A percentile compares a stretch with the other conserved stretches of the same genome.
phyloP scores from a whole-genome alignment of 371 early-diverging fungal species.

The Mucor piriformis region DNA sequence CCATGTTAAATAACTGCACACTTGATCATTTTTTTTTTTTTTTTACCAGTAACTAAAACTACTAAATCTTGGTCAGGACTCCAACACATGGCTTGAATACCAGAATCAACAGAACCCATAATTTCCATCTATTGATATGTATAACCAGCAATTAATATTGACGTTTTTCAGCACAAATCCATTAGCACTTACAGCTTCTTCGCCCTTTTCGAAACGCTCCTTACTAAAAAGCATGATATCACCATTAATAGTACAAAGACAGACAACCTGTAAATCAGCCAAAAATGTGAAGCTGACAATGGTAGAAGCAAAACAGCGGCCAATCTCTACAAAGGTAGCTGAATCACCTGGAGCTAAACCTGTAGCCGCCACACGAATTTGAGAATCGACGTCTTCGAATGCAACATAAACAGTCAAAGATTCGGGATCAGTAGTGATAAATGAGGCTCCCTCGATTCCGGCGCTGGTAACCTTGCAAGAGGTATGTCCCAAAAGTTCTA shows the following conservation, averaged over 20 bases:
- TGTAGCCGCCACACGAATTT: constrained; percentile 31
- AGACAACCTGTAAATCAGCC: constrained; percentile 68
- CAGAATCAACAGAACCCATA: constrained; percentile 82
- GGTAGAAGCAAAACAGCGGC: constrained; percentile 11
- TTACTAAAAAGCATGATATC: constrained; percentile 71
- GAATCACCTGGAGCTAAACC: constrained; percentile 31
- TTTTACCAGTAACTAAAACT: constrained; percentile 74
- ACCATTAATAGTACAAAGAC: constrained; percentile 66
- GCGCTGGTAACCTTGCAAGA: constrained; percentile 30
- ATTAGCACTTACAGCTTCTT: constrained; percentile 41
- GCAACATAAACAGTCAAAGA: constrained; percentile 53
- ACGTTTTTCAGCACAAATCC: background rate
- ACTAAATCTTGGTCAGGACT: constrained; percentile 93
- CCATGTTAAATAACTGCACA: background rate
- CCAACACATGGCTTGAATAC: constrained; percentile 83
- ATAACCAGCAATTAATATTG: background rate
- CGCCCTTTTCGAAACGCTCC: constrained; percentile 53
- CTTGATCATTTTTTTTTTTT: background rate
- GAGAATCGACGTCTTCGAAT: constrained; percentile 39
- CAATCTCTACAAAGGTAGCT: constrained; percentile 32
- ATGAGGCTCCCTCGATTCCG: constrained; percentile 34
- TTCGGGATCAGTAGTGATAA: constrained; percentile 57
- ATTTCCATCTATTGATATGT: constrained; percentile 49
- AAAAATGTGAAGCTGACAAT: constrained; percentile 64
- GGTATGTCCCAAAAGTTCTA: constrained; percentile 41